phyloP scores from a whole-genome alignment of 805 yeast genomes.

The Kazachstania viticola region DNA sequence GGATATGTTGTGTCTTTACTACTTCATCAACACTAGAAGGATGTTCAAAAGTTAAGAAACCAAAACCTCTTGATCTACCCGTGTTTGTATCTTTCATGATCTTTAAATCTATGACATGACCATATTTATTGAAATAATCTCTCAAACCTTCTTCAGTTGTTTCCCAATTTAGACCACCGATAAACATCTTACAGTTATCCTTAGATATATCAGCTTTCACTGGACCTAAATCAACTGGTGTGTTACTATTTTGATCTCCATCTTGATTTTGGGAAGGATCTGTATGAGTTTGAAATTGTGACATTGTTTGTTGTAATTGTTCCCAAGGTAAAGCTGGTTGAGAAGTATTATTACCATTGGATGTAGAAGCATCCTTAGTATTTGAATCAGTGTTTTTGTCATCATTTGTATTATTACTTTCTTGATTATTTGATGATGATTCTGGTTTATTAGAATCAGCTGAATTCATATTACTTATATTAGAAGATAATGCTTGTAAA shows the following conservation, averaged over 20 bases:
- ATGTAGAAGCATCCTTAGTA: slow-evolving; percentile 4
- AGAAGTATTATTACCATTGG: slow-evolving; percentile 1
- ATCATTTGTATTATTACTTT: slow-evolving; percentile 5
- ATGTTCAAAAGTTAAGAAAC: slow-evolving; percentile 78
- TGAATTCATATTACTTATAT: slow-evolving; percentile 6
- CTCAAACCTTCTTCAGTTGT: slow-evolving; percentile 82
- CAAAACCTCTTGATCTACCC: slow-evolving; percentile 92
- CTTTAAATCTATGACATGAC: slow-evolving; percentile 78
- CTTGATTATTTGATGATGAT: slow-evolving; percentile 11
- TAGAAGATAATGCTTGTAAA: slow-evolving; percentile 26
- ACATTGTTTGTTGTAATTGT: slow-evolving; percentile 26
- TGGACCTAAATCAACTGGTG: slow-evolving; percentile 11
- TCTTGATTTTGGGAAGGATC: not conserved
- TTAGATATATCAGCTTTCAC: slow-evolving; percentile 44
- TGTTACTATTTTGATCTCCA: slow-evolving; percentile 8
- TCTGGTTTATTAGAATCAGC: not conserved
- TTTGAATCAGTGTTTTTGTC: slow-evolving; percentile 2
- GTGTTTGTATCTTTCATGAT: slow-evolving; percentile 85
- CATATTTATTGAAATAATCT: slow-evolving; percentile 76
- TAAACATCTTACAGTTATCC: slow-evolving; percentile 85
- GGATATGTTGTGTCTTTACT: slow-evolving; percentile 70
- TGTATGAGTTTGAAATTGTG: slow-evolving; percentile 15
- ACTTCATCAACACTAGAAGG: slow-evolving; percentile 78
- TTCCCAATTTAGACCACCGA: slow-evolving; percentile 97
- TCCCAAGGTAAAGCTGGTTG: slow-evolving; percentile 20